Evolutionary conservation across 2,329 filamentous ascomycete species (phyloP), one percentile per base, ranked within the genome.

Genomic region (Didymella sp.): DNA sequence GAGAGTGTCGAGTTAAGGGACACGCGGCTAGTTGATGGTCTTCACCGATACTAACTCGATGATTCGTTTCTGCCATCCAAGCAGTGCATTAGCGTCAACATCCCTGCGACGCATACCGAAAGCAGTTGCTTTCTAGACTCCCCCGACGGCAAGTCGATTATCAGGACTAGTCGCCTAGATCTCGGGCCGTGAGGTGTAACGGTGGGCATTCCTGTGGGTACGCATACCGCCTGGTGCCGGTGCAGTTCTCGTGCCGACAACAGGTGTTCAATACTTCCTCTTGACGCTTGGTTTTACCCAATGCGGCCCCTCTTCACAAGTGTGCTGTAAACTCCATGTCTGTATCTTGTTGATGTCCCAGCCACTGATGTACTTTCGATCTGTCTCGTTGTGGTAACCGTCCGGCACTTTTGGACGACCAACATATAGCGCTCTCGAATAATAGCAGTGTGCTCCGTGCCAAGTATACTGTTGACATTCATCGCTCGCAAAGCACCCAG

Each of bases 311-410:
- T 60, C 59, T 19, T 42, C 56, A 47, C 62, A 64, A n/a, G 25
- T 42, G 12, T 61, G 47, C 24, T 57, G 45, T 6, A 53, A 9
- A 19, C 31, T 44, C 45, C 25, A 47, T 22, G 59, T 61, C 44
- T 64, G 50, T 27, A 73, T 73, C 30, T 67, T 68, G 0, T 61
- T 63, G 3, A 60, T 44, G 47, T 71, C 67, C 69, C 71, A 73
- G 12, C 70, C 71, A 13, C 68, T 67, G 27, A 69, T 60, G 37
- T 64, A 73, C 33, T 41, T 55, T n/a, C 59, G 41, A 27, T 59
- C 48, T 17, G 47, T 27, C 17, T 31, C 41, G 1, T 56, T 47
- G 19, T 64, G 59, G 41, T 63, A 43, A n/a, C 70, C 67, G 58
- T 59, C 37, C 11, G 28, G 31, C 30, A 61, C 61, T 60, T 69